Evolutionary conservation across 1,284 basidiomycete genomes (phyloP), one percentile per base, ranked within the genome.

Genomic region (Hypsizygus ulmarius): DNA sequence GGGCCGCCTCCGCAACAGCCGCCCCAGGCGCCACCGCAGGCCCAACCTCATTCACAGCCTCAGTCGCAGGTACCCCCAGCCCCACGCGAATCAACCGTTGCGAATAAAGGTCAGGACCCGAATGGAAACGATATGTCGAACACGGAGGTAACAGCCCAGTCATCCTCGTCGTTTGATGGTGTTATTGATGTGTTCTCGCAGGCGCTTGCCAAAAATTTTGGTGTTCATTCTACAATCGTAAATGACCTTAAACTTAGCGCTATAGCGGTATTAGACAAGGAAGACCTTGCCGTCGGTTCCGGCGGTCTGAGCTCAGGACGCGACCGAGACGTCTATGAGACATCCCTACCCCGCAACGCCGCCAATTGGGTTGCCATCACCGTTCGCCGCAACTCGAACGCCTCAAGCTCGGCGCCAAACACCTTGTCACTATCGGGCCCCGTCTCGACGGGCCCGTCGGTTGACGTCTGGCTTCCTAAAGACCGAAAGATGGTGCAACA

Each of bases 121-220:
- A 78, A 84, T 50, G 77, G 81, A 5, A 81, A 87, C 55, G 86
- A 91, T 65, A 77, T 90, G 73, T 84, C 86, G 36, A 82, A 75
- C 61, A 77, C 82, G 3, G 78, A 78, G 57, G 81, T 81, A 58
- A 38, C 28, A 68, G 56, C 12, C 18, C 12, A 3, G 29, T 25
- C 11, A 39, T 8, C 12, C 19, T 14, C 21, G 14, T 4, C 18
- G 2, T 18, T 25, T 52, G 14, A 47, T 15, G 37, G 21, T 37
- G 40, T 15, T 41, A 48, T 48, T 40, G 18, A 50, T 28, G 21
- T 6, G 49, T 53, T 5, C 57, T 49, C 29, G n/a, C 53, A 82
- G 74, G 78, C 86, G 10, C 74, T 90, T 34, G 87, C 84, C 40
- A 87, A 84, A 67, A 83, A 75, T 59, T 90, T 90, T 59, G 88